These are phyloP conservation scores for Chamaecyparis obtusa DNA, from an alignment of 75 land plant genomes.

Conservation along the genomic window DNA sequence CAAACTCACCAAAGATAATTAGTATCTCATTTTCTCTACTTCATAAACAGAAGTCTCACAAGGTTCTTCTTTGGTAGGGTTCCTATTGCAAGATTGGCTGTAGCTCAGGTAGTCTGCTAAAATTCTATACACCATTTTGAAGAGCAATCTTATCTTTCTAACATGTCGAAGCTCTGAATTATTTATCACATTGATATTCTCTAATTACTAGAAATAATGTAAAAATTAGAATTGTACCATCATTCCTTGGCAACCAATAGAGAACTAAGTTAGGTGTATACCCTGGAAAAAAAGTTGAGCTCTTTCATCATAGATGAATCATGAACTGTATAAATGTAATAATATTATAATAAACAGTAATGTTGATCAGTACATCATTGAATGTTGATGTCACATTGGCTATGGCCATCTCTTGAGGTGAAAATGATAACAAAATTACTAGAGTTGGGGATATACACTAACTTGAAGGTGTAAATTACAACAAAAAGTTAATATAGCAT, in stretches of 20 bases:
- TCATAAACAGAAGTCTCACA: neutral
- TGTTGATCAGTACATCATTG: neutral
- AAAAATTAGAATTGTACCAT: neutral
- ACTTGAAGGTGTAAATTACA: neutral
- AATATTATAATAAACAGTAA: neutral
- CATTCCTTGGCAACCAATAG: neutral
- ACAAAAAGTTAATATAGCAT: neutral
- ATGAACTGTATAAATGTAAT: neutral
- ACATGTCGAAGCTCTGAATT: neutral
- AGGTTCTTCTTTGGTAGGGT: constrained; percentile 51
- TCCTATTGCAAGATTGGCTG: constrained; percentile 96
- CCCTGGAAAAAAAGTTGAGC: neutral
- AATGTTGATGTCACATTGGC: neutral
- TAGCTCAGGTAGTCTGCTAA: constrained; percentile 84
- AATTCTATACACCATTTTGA: neutral
- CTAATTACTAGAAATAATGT: neutral
- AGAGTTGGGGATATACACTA: neutral
- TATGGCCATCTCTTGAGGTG: neutral
- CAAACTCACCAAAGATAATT: neutral
- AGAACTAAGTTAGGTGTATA: neutral
- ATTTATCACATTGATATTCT: neutral
- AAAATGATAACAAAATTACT: neutral
- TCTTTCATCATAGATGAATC: neutral
- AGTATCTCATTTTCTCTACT: neutral
- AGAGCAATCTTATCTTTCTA: neutral